Percentiles rank a stretch among this genome's conserved stretches.
Conservation (phyloP, 1,139 yeast genomes). For the Lodderomyces margitis region DNA sequence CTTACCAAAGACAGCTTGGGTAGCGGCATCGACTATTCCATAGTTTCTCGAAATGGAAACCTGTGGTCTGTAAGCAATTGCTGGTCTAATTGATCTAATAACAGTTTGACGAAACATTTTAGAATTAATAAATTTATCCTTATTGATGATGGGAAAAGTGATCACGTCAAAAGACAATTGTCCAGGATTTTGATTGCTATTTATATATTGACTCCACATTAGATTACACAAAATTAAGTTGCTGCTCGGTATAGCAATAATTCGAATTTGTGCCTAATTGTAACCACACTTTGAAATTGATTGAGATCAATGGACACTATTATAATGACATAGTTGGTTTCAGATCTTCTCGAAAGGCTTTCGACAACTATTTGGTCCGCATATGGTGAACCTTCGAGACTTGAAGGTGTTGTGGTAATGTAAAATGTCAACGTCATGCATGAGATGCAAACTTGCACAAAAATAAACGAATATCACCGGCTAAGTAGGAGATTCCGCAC, state of each 20-base stretch:
- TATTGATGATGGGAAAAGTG: neutral
- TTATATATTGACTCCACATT: neutral
- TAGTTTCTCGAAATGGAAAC: conserved; percentile 7
- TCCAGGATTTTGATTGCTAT: neutral
- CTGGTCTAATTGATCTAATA: conserved; percentile 5
- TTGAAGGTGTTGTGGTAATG: too few relatives aligned
- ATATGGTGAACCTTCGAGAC: too few relatives aligned
- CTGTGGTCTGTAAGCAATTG: conserved; percentile 3
- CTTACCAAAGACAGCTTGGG: conserved; percentile 10
- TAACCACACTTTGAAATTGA: too few relatives aligned
- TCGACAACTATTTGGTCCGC: too few relatives aligned
- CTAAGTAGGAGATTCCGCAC: too few relatives aligned
- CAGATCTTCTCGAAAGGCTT: too few relatives aligned
- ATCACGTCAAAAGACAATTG: neutral
- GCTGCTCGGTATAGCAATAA: neutral
- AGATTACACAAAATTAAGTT: neutral
- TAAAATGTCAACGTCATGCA: too few relatives aligned
- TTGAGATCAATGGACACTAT: too few relatives aligned
- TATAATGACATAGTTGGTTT: too few relatives aligned
- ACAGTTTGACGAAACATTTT: conserved; percentile 7
- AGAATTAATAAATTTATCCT: neutral
- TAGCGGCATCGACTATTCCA: conserved; percentile 9
- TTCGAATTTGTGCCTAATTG: neutral
- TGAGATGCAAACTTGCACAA: too few relatives aligned
- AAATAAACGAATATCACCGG: too few relatives aligned